A percentile compares a stretch with the other conserved stretches of the same genome.
These are phyloP conservation scores for Coemansia pectinata DNA, from an alignment of 192 early-diverging fungal species.

Conservation along the genomic window DNA sequence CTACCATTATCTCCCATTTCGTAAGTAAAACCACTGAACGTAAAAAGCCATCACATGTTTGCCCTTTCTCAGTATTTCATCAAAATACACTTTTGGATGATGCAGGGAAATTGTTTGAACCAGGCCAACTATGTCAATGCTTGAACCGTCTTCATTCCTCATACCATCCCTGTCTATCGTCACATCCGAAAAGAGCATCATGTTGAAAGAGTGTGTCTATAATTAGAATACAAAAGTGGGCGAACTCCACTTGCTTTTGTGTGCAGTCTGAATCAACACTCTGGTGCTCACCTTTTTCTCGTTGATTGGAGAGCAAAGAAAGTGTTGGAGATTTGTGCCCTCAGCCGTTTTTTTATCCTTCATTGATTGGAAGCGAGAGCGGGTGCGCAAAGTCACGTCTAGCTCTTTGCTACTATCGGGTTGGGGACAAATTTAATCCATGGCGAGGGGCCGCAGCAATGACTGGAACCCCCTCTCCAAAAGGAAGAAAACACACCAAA, in stretches of 20 bases:
- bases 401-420: neutral
- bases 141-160: neutral
- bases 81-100: neutral
- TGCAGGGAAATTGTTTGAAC: neutral
- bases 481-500: too few species aligned
- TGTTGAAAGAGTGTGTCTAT: too few species aligned
- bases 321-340: too few species aligned
- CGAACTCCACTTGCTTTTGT: too few species aligned
- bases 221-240: too few species aligned
- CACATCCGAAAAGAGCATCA: neutral
- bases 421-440: neutral
- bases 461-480: too few species aligned
- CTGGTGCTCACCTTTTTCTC: too few species aligned
- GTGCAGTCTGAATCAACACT: too few species aligned
- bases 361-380: too few species aligned
- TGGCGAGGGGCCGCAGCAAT: neutral
- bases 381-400: neutral
- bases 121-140: neutral
- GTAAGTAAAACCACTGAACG: neutral
- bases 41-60: neutral
- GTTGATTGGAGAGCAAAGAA: too few species aligned
- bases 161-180: neutral
- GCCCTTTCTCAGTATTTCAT: neutral
- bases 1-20: neutral
- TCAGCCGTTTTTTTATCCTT: too few species aligned